Evolutionary conservation across 176 grass and related monocot species (phyloP).

Genomic region (Melocanna baccifera): DNA sequence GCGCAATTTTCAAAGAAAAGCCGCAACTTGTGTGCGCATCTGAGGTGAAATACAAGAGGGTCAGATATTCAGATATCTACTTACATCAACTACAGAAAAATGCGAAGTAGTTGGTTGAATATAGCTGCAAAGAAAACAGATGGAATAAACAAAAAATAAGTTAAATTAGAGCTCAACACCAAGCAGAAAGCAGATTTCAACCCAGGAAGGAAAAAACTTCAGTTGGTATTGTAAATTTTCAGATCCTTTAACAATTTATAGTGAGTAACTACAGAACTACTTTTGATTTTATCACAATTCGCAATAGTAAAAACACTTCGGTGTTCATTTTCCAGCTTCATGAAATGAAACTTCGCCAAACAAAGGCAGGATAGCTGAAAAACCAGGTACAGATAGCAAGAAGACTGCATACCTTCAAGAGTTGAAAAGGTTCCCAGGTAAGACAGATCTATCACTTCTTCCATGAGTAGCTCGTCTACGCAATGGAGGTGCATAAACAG

Average conservation of each 20-base stretch:
- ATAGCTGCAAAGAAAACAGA: neutral
- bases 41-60: neutral
- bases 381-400: neutral
- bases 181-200: neutral
- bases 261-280: neutral
- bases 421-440: slow-evolving; percentile 63
- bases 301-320: neutral
- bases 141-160: neutral
- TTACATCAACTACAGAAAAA: neutral
- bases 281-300: neutral
- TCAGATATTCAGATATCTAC: neutral
- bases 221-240: neutral
- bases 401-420: slow-evolving; percentile 48
- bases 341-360: slow-evolving; percentile 13
- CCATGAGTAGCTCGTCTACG: slow-evolving; percentile 56
- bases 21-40: neutral
- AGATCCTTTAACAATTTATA: neutral
- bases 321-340: neutral
- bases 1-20: neutral
- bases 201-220: neutral
- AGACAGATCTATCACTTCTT: slow-evolving; percentile 63
- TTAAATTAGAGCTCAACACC: neutral
- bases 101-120: neutral
- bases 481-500: slow-evolving; percentile 77
- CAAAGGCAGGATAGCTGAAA: neutral